Conservation (phyloP, 371 early-diverging fungal species). For the Mortierella sp. region DNA sequence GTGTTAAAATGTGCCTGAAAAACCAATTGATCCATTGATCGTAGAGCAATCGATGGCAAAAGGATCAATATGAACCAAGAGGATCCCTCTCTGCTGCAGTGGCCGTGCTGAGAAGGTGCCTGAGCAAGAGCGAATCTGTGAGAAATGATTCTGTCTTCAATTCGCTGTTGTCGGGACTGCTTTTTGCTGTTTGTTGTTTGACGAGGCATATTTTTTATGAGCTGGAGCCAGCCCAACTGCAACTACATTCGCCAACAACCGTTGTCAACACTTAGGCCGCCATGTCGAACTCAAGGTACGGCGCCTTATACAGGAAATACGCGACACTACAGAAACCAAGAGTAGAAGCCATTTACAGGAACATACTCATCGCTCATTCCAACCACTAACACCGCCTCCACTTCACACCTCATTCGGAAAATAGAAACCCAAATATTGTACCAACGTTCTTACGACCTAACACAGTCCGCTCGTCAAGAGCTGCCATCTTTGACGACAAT, state of each 20-base stretch:
- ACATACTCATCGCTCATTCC: not conserved
- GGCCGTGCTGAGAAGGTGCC: not conserved
- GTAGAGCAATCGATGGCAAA: not conserved
- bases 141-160: too few relatives aligned
- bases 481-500: slow-evolving; percentile 42
- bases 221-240: not conserved
- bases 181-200: slow-evolving; percentile 5
- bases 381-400: not conserved
- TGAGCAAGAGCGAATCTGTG: not conserved
- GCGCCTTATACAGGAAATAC: not conserved
- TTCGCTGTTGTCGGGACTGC: not conserved
- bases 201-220: not conserved
- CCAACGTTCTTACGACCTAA: slow-evolving; percentile 43
- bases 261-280: not conserved
- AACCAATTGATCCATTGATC: not conserved
- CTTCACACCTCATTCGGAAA: not conserved
- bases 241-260: not conserved
- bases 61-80: not conserved
- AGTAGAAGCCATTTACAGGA: not conserved
- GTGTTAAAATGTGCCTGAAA: not conserved
- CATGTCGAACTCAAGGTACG: slow-evolving; percentile 7
- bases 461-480: slow-evolving; percentile 40
- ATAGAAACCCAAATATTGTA: slow-evolving; percentile 24
- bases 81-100: not conserved
- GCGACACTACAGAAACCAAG: not conserved